A percentile compares a stretch with the other conserved stretches of the same genome.
Conservation (phyloP, 2,329 filamentous ascomycete species). For the Aspergillus sp. region DNA sequence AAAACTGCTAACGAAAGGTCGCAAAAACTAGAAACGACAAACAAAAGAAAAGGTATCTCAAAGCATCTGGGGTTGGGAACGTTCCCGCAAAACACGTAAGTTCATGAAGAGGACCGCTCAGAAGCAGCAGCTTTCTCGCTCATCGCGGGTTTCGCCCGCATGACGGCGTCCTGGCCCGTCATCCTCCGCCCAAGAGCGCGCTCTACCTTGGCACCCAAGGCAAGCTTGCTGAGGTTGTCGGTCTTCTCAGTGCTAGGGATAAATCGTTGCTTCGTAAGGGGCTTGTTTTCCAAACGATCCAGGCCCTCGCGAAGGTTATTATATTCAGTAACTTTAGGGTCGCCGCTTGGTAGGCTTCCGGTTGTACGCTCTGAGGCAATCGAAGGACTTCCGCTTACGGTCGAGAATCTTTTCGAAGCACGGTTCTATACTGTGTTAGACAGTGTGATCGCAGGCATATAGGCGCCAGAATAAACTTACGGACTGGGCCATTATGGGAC, state of each 20-base stretch:
- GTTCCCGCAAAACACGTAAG: background rate
- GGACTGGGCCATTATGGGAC: conserved; percentile 56
- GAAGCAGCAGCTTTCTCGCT: conserved; percentile 37
- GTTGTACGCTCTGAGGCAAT: conserved; percentile 46
- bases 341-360: conserved; percentile 39
- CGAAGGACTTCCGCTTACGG: conserved; percentile 49
- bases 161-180: conserved; percentile 78
- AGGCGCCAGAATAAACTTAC: conserved; percentile 34
- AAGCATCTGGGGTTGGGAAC: background rate
- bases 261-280: conserved; percentile 78
- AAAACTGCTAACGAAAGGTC: background rate
- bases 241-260: conserved; percentile 75
- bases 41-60: conserved; percentile 6
- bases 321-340: conserved; percentile 62
- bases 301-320: conserved; percentile 77
- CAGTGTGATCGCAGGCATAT: background rate
- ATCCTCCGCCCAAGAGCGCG: conserved; percentile 82
- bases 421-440: conserved; percentile 41
- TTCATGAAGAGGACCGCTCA: conserved; percentile 16
- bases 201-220: conserved; percentile 86
- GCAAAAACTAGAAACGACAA: background rate
- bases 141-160: conserved; percentile 62
- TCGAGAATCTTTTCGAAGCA: conserved; percentile 54
- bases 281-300: conserved; percentile 86
- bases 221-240: conserved; percentile 79